Conservation (phyloP, 495 filamentous ascomycete species). For the Aspergillus steynii region DNA sequence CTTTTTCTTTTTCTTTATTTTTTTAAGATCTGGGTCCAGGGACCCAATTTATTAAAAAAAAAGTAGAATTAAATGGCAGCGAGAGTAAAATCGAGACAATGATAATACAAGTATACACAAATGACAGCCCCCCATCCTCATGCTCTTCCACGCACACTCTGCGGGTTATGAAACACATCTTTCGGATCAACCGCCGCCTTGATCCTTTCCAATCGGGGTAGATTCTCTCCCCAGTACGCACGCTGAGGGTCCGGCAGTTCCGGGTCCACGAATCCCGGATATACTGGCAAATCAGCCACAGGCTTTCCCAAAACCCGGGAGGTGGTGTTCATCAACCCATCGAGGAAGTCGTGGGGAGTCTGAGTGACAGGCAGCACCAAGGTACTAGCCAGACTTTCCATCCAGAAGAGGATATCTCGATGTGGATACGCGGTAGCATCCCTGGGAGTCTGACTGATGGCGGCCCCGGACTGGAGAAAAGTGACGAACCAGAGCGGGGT, state of each 20-base stretch:
- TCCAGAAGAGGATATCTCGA: conserved; percentile 47
- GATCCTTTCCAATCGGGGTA: conserved; percentile 51
- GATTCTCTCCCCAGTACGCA: conserved; percentile 58
- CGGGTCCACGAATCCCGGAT: conserved; percentile 75
- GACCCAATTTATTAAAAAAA: too few relatives aligned
- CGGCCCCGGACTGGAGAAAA: conserved; percentile 46
- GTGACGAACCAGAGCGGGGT: conserved; percentile 45
- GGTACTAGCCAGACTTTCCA: conserved; percentile 45
- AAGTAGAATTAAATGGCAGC: too few relatives aligned
- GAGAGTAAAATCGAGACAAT: too few relatives aligned
- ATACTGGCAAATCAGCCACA: conserved; percentile 40
- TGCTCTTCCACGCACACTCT: conserved; percentile 39
- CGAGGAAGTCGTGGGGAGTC: conserved; percentile 38
- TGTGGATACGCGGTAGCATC: conserved; percentile 47
- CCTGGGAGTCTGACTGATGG: conserved; percentile 36
- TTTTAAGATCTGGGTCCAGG: too few relatives aligned
- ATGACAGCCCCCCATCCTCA: background rate
- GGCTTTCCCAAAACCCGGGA: conserved; percentile 21
- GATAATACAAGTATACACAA: background rate
- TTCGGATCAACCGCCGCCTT: conserved; percentile 57
- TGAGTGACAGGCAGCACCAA: conserved; percentile 39
- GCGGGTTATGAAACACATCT: conserved; percentile 64
- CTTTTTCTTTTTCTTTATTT: too few relatives aligned
- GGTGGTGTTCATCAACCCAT: conserved; percentile 44
- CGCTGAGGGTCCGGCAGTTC: conserved; percentile 41